Base-by-base conservation (phyloP, 2,329 filamentous ascomycete species). In the Xylaria hypoxylon region DNA sequence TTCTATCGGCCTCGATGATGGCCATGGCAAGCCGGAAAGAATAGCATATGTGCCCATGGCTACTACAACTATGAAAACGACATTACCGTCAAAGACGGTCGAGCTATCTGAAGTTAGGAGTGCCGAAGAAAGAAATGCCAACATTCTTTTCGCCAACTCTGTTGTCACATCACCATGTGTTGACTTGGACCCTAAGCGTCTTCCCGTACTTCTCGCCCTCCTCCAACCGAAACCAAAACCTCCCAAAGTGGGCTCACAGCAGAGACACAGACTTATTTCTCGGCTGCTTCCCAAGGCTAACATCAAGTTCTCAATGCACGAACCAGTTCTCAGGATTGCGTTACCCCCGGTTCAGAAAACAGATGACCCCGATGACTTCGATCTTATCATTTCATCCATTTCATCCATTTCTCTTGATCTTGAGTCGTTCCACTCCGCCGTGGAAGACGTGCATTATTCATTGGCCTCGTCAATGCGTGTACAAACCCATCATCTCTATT, bases 41-140 rank as follows among this genome's bases (percentile, higher is more conserved):
- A 86, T 99, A 64, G 81, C 97, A 24, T 99, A 99, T 77, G 88
- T 99, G 48, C 96, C 96, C 0, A 98, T 99, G 96, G 92, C 95
- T 22, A 99, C 96, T 1, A 97, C 94, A 2, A 99, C 90, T 0
- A 89, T 98, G 66, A 93, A 95, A 78, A 98, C 96, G 0, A 99
- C 96, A 0, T 81, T 98, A 7, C 95, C 95, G 5, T 96, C 96
- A 13, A 97, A 98, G 79, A 97, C 94, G 0, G 90, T 99, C 11
- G 92, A 95, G 76, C 87, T 94, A 60, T 87, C 90, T 1, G 86
- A 90, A 64, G 87, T 91, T 38, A 90, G 91, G 71, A 90, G 88
- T 42, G 84, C 87, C 11, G 91, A 92, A 71, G 94, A 98, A 79
- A 89, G 93, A 68, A 99, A 99, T 75, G 92, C 93, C 55, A 99